Evolutionary conservation across 768 basidiomycete species (phyloP), one percentile per base, ranked within the genome.

Genomic region (Hygrophorus russula): DNA sequence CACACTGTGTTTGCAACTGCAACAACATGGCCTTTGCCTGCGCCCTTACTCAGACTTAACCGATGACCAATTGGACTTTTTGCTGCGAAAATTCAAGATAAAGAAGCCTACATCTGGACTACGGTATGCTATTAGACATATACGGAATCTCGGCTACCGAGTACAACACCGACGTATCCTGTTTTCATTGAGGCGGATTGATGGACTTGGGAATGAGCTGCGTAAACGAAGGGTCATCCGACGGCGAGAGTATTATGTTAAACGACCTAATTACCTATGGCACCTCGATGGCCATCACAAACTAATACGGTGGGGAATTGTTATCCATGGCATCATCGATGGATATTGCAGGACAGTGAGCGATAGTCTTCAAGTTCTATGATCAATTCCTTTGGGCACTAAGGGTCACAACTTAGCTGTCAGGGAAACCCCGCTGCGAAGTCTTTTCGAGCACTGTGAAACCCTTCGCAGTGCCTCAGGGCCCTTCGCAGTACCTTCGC

Each of bases 241-340:
- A 8, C 36, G 53, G 2, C 42, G 50, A 1, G 41, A 53, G 29
- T 64, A 55, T 19, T 9, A 24, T 1, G 50, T 51, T 4, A 4
- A 47, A 7, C 47, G 53, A 1, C 59, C 62, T 28, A 60, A 59
- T 46, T 41, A 44, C 11, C 17, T 61, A 0, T 64, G 62, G 62
- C 62, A 63, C 43, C n/a, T 56, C 39, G 62, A 64, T 50, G 56
- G 62, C 2, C 59, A 65, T 41, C 64, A 65, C 45, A 65, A 62
- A 36, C 47, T 65, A 0, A 60, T 60, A 5, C 35, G 37, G 0
- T 60, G 56, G 56, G 55, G 56, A 2, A 51, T 60, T 36, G 56
- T 59, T 2, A 53, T 59, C 2, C 56, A 58, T 49, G 53, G 55
- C 1, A 17, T 54, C 17, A 41, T 53, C 29, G 56, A 58, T 53